A percentile compares a stretch with the other conserved stretches of the same genome.
Evolutionary conservation across 352 stramenopile species (phyloP).

Genomic region (Pythium grandisporangium): DNA sequence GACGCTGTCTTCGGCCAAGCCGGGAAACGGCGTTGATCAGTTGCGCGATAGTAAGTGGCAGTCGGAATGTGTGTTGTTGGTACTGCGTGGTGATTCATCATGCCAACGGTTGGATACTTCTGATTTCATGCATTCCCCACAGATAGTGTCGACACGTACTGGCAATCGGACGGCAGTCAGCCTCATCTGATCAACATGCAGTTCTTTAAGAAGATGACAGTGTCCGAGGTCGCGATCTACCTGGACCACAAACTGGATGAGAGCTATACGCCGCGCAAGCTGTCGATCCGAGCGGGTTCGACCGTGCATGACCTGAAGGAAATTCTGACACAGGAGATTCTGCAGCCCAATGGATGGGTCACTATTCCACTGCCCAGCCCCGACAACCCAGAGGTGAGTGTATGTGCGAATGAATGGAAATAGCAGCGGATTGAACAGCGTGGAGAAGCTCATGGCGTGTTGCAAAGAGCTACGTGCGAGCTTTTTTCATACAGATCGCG

Average conservation of each 20-base stretch:
- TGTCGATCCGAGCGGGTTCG: constrained; percentile 88
- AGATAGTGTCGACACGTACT: constrained; percentile 96
- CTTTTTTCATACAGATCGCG: constrained; percentile 95
- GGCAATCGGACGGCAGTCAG: constrained; percentile 92
- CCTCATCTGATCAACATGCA: constrained; percentile 98
- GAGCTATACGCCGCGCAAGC: constrained; percentile 96
- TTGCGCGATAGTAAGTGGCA: constrained; percentile 89
- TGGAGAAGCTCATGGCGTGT: too few relatives aligned
- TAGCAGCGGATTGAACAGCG: too few relatives aligned
- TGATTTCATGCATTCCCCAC: not conserved
- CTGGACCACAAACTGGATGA: constrained; percentile 97
- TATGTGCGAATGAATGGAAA: too few relatives aligned
- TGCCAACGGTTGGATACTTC: too few relatives aligned
- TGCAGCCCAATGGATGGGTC: constrained; percentile 93
- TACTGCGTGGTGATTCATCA: too few relatives aligned
- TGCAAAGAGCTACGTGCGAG: too few relatives aligned
- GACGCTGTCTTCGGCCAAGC: constrained; percentile 95
- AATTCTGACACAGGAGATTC: constrained; percentile 87
- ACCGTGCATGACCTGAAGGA: constrained; percentile 95
- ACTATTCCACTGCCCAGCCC: constrained; percentile 75
- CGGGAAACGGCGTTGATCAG: constrained; percentile 96
- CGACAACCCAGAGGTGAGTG: constrained; percentile 31
- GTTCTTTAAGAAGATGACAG: constrained; percentile 91
- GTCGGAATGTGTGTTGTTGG: not conserved
- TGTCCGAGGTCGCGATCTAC: constrained; percentile 95